Evolutionary conservation across 2,329 filamentous ascomycete species (phyloP).

Genomic region (Sclerotinia trifoliorum): DNA sequence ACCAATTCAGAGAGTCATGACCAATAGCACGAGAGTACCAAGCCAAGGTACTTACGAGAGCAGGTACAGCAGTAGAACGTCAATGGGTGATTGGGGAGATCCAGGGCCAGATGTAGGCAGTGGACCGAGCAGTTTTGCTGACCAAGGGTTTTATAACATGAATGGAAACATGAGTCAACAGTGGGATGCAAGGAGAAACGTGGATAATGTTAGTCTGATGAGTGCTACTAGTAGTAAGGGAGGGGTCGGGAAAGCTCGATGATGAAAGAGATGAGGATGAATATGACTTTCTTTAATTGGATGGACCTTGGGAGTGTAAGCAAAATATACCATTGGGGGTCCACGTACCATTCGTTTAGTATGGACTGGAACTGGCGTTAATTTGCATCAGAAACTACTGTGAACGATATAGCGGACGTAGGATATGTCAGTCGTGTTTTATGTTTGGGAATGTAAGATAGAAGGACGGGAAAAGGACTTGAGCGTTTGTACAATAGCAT

Average conservation of each 20-base stretch:
- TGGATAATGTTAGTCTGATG: conserved; percentile 29
- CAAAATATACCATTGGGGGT: conserved; percentile 21
- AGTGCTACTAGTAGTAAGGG: conserved; percentile 28
- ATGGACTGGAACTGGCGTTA: conserved; percentile 19
- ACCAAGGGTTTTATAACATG: conserved; percentile 20
- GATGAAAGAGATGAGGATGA: conserved; percentile 15
- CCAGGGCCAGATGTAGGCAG: conserved; percentile 54
- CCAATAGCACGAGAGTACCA: conserved; percentile 19
- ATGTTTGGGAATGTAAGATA: neutral
- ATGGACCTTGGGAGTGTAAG: conserved; percentile 13
- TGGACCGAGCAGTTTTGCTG: conserved; percentile 3
- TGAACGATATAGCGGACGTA: conserved; percentile 7
- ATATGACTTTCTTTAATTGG: conserved; percentile 19
- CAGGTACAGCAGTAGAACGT: conserved; percentile 36
- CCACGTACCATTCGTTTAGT: conserved; percentile 17
- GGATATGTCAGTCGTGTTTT: conserved; percentile 1
- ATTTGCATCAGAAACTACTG: neutral
- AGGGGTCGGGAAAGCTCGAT: conserved; percentile 36
- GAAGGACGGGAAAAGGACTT: neutral
- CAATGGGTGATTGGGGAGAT: conserved; percentile 49
- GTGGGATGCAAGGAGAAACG: conserved; percentile 23
- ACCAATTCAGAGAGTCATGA: neutral
- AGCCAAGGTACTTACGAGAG: conserved; percentile 28
- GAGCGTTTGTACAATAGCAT: conserved; percentile 12
- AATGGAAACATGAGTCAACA: conserved; percentile 17